Evolutionary conservation across 176 grass and related monocot genomes (phyloP), one percentile per base, ranked within the genome.

Genomic region (Carex littledalei): DNA sequence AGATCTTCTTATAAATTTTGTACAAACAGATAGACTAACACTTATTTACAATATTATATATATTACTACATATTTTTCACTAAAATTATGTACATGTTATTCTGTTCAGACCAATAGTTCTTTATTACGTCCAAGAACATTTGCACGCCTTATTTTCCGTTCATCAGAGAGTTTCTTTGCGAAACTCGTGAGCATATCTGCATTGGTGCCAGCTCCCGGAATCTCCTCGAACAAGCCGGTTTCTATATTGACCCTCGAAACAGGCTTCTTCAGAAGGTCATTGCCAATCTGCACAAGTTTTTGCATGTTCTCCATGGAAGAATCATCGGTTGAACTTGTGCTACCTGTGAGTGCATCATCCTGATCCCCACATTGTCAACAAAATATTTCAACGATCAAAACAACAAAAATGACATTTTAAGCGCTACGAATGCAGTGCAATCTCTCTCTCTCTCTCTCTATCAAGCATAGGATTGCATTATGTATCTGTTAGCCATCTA

Each of bases 241-340:
- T 83, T 94, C 94, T 18, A 94, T 63, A 72, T 94, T 90, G 50
- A 94, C 90, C 18, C 90, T 87, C 34, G 84, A 64, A 64, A 94
- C 87, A 12, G 79, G 86, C 34, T 82, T 89, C 78, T 18, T 62
- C 5, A 97, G 86, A 29, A 97, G 94, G 1, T 88, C 64, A 0
- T 82, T 77, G 4, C 90, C 92, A 7, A 97, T 88, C 24, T 77
- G 32, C 54, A 90, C 77, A 20, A 97, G 80, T 37, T 80, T 91
- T 5, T 88, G 34, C 85, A 94, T 18, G 84, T 97, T 97, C 1
- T 54, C 81, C 62, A 83, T 86, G 3, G 89, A 86, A 35, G 72
- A 53, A 80, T 92, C 81, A 32, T 97, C 92, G 20, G 87, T 86
- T 6, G 91, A 93, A 45, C 84, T 85, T 12, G 86, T 81, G n/a